phyloP scores from a whole-genome alignment of 108 stramenopile species.

The Nitzschia putrida region DNA sequence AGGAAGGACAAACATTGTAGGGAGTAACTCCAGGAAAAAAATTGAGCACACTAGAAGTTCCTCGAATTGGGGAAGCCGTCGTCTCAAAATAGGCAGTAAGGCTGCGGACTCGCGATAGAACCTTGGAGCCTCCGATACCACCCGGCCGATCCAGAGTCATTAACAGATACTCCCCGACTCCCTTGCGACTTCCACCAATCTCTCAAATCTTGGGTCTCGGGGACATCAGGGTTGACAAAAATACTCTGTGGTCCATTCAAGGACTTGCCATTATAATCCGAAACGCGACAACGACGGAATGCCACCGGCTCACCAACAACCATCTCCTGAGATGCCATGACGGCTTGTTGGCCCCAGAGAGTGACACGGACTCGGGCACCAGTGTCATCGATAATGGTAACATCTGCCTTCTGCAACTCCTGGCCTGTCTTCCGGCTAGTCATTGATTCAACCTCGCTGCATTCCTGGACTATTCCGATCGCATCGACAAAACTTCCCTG shows the following conservation, averaged over 20 bases:
- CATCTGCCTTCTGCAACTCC: constrained; percentile 88
- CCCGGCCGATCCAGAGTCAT: constrained; percentile 65
- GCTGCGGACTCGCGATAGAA: constrained; percentile 69
- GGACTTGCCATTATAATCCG: constrained; percentile 86
- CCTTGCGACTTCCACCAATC: constrained; percentile 69
- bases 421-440: constrained; percentile 82
- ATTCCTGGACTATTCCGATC: constrained; percentile 82
- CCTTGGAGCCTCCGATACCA: constrained; percentile 60
- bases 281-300: constrained; percentile 82
- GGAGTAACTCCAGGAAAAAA: too few species aligned
- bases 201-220: constrained; percentile 57
- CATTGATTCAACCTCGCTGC: constrained; percentile 63
- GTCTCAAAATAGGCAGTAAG: too few species aligned
- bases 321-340: constrained; percentile 39
- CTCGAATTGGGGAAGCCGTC: too few species aligned
- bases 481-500: constrained; percentile 73
- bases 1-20: too few species aligned
- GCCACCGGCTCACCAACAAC: constrained; percentile 65
- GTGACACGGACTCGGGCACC: constrained; percentile 85
- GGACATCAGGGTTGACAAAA: constrained; percentile 52
- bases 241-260: constrained; percentile 47
- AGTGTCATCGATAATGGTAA: constrained; percentile 89
- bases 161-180: constrained; percentile 45
- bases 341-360: constrained; percentile 77
- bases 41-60: too few species aligned